Conservation (phyloP, 768 basidiomycete species). For the Agaricus bisporus region DNA sequence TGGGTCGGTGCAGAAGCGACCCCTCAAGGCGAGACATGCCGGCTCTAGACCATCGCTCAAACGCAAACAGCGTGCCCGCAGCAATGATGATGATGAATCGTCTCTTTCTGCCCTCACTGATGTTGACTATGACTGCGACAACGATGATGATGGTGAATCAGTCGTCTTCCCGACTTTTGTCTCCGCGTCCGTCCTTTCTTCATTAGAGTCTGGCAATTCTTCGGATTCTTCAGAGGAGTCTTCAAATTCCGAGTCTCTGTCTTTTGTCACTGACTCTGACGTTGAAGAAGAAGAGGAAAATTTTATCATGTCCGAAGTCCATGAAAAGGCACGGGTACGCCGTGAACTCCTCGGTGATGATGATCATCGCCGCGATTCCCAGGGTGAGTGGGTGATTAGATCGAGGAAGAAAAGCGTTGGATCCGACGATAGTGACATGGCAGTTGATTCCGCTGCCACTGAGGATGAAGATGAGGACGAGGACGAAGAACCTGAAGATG, state of each 20-base stretch:
- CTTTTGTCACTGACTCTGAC: conserved; percentile 49
- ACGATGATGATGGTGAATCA: conserved; percentile 27
- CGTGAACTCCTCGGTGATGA: conserved; percentile 57
- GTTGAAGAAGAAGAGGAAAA: conserved; percentile 59
- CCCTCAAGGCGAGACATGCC: conserved; percentile 1
- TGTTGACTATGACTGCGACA: conserved; percentile 24
- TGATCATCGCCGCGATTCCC: conserved; percentile 22
- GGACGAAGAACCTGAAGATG: conserved; percentile 34
- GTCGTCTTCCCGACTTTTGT: conserved; percentile 61
- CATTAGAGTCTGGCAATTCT: conserved; percentile 30
- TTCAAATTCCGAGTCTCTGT: conserved; percentile 36
- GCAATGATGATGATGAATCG: conserved; percentile 23
- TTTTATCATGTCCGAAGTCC: conserved; percentile 44
- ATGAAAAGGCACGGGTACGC: conserved; percentile 47
- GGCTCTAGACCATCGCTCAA: conserved; percentile 5
- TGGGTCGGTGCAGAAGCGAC: conserved; percentile 15
- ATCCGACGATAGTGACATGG: conserved; percentile 57
- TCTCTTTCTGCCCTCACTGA: conserved; percentile 32
- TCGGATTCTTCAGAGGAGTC: conserved; percentile 47
- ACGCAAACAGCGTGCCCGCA: conserved; percentile 10
- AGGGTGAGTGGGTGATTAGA: conserved; percentile 56
- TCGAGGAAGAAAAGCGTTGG: conserved; percentile 69
- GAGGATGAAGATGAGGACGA: conserved; percentile 57
- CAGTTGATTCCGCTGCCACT: conserved; percentile 52
- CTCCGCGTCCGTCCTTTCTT: conserved; percentile 53